Evolutionary conservation across 129 eudicot genomes (phyloP).

Genomic region (Helianthus tuberosus): DNA sequence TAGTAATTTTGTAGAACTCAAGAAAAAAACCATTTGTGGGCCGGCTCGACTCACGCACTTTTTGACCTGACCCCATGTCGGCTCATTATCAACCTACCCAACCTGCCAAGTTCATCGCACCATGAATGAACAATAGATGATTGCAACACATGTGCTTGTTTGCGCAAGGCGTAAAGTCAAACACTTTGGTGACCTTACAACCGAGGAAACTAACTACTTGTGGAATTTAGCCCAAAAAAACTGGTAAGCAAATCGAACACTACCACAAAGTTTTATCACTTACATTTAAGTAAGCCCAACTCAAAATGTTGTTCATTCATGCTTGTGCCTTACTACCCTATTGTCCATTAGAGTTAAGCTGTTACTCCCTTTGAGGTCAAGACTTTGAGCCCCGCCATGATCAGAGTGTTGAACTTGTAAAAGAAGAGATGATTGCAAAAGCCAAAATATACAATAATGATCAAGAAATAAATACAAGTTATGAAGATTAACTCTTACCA

Average conservation of each 20-base stretch:
- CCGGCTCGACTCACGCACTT: background rate
- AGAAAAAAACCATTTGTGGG: background rate
- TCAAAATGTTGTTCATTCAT: background rate
- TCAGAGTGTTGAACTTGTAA: too few species aligned
- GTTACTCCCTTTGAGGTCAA: too few species aligned
- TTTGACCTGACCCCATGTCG: background rate
- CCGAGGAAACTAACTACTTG: constrained; percentile 75
- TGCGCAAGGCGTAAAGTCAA: constrained; percentile 94
- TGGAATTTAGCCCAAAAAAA: constrained; percentile 83
- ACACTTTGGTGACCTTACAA: constrained; percentile 81
- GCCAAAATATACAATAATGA: too few species aligned
- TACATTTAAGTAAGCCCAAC: constrained; percentile 78
- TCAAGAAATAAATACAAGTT: too few species aligned
- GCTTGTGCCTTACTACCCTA: background rate
- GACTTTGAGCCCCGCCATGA: too few species aligned
- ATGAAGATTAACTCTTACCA: too few species aligned
- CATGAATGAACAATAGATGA: constrained; percentile 49
- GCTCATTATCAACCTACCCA: background rate
- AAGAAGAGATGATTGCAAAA: too few species aligned
- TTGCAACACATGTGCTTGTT: constrained; percentile 74
- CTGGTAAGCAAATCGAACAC: constrained; percentile 71
- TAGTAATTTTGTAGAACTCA: background rate
- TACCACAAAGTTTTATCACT: constrained; percentile 87
- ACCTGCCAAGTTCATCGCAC: background rate
- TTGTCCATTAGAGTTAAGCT: too few species aligned